These are phyloP conservation scores for Exophiala dermatitidis DNA, from an alignment of 2,329 filamentous ascomycete species.

Conservation along the genomic window DNA sequence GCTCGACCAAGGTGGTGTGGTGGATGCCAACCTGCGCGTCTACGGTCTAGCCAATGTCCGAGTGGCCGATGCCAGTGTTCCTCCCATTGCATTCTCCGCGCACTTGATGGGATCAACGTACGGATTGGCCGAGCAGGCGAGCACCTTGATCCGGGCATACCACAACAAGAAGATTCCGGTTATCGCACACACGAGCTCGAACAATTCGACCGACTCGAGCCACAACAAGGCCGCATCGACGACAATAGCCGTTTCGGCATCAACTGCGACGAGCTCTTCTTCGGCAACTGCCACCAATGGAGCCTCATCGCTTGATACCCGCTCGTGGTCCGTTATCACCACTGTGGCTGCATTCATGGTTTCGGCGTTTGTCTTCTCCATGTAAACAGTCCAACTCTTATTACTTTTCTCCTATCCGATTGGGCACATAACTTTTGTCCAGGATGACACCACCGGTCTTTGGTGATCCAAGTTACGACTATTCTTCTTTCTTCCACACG, in stretches of 20 bases:
- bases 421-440: no score
- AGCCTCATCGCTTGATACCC: background rate
- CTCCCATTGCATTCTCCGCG: constrained; percentile 32
- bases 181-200: background rate
- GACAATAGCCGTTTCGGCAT: background rate
- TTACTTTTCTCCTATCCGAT: no score
- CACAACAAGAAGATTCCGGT: constrained; percentile 16
- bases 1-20: constrained; percentile 38
- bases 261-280: background rate
- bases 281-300: background rate
- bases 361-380: background rate
- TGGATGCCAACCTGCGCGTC: constrained; percentile 39
- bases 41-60: constrained; percentile 35
- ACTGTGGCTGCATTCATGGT: background rate
- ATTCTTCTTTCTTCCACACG: no score
- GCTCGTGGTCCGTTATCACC: background rate
- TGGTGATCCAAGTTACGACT: no score
- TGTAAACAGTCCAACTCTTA: background rate
- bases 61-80: constrained; percentile 34
- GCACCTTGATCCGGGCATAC: constrained; percentile 28
- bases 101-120: constrained; percentile 34
- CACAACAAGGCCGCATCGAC: background rate
- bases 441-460: no score
- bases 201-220: background rate
- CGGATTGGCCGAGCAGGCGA: constrained; percentile 31